Evolutionary conservation across 768 basidiomycete species (phyloP).

Genomic region (Phanerochaete carnosa): DNA sequence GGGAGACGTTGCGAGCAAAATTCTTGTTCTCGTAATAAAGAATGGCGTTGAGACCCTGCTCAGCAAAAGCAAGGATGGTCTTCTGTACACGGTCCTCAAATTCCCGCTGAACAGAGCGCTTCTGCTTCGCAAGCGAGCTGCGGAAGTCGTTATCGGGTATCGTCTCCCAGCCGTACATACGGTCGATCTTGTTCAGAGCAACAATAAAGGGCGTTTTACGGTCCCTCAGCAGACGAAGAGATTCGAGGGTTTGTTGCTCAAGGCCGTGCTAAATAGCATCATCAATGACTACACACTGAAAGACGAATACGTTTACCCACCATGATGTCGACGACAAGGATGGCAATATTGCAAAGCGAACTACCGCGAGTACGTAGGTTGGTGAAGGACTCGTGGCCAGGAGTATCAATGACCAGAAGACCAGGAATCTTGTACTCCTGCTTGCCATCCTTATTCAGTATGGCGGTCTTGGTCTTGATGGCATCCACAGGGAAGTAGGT

Average conservation of each 20-base stretch:
- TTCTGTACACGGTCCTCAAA: constrained; percentile 86
- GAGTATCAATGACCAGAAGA: constrained; percentile 94
- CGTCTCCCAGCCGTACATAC: constrained; percentile 92
- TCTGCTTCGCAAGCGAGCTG: constrained; percentile 85
- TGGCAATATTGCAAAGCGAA: constrained; percentile 97
- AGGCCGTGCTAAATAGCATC: constrained; percentile 71
- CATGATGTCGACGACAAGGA: constrained; percentile 98
- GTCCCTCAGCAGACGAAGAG: constrained; percentile 85
- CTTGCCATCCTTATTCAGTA: constrained; percentile 85
- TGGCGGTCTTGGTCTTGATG: constrained; percentile 87
- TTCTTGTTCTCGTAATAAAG: constrained; percentile 98
- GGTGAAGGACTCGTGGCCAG: constrained; percentile 99
- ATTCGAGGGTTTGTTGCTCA: constrained; percentile 97
- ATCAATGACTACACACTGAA: background rate
- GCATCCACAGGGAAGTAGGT: constrained; percentile 98
- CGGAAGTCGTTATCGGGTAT: constrained; percentile 92
- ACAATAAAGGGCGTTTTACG: constrained; percentile 98
- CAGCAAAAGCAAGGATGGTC: constrained; percentile 92
- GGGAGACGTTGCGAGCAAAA: constrained; percentile 88
- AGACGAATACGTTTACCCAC: constrained; percentile 34
- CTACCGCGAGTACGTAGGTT: constrained; percentile 94
- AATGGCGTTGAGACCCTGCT: constrained; percentile 92
- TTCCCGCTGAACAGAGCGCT: constrained; percentile 76
- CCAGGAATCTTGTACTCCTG: constrained; percentile 98
- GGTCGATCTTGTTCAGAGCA: constrained; percentile 99